Evolutionary conservation across 768 basidiomycete genomes (phyloP).

Genomic region (Tylopilus rubrobrunneus): DNA sequence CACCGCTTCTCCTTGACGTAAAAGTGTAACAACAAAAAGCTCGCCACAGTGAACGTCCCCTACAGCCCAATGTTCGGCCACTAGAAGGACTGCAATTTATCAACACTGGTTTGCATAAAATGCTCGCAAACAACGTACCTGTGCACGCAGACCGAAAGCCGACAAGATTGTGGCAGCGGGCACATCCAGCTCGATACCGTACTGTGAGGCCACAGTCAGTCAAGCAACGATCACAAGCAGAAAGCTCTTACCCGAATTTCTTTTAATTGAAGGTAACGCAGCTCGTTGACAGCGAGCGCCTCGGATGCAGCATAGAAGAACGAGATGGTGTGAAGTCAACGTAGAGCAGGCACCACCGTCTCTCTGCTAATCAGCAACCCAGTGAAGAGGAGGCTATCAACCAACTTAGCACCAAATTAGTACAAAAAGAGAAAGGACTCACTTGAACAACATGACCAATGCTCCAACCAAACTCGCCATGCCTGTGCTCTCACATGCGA

Average conservation of each 20-base stretch:
- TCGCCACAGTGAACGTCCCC: slow-evolving; percentile 66
- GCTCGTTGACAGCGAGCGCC: slow-evolving; percentile 95
- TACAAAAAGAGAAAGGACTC: slow-evolving; percentile 30
- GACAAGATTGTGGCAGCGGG: slow-evolving; percentile 95
- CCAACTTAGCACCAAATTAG: slow-evolving; percentile 4
- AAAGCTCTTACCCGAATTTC: slow-evolving; percentile 71
- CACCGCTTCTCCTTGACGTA: slow-evolving; percentile 76
- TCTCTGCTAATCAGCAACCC: slow-evolving; percentile 94
- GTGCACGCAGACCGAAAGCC: slow-evolving; percentile 87
- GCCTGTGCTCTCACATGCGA: slow-evolving; percentile 80
- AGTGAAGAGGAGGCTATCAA: slow-evolving; percentile 82
- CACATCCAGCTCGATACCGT: slow-evolving; percentile 94
- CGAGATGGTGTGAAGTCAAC: slow-evolving; percentile 86
- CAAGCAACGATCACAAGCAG: neutral
- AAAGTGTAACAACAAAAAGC: slow-evolving; percentile 78
- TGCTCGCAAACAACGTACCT: slow-evolving; percentile 43
- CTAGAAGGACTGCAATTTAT: slow-evolving; percentile 77
- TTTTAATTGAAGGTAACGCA: slow-evolving; percentile 89
- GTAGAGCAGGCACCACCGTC: slow-evolving; percentile 64
- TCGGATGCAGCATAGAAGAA: slow-evolving; percentile 99
- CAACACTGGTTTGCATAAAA: slow-evolving; percentile 2
- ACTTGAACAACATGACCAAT: slow-evolving; percentile 98
- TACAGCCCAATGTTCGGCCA: slow-evolving; percentile 92
- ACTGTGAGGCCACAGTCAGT: slow-evolving; percentile 44
- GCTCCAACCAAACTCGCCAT: slow-evolving; percentile 95